Evolutionary conservation across 768 basidiomycete species (phyloP).

Genomic region (Psilocybe sp.): DNA sequence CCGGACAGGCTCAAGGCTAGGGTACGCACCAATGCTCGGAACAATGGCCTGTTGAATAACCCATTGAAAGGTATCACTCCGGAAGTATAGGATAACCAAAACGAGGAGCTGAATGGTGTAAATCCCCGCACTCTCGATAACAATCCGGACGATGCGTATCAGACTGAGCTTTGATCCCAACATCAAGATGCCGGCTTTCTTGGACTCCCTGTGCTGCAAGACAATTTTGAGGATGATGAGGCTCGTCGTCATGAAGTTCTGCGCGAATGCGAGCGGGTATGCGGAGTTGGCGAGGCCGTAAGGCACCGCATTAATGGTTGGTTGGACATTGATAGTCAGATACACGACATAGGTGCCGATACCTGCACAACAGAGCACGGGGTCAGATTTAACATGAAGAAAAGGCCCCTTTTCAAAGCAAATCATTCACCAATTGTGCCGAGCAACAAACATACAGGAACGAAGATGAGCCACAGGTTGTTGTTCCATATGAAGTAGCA

Average conservation of each 20-base stretch:
- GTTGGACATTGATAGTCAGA: slow-evolving; percentile 24
- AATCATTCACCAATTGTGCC: slow-evolving; percentile 16
- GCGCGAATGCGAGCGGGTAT: slow-evolving; percentile 23
- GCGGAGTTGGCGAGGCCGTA: slow-evolving; percentile 16
- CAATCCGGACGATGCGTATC: slow-evolving; percentile 14
- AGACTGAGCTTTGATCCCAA: slow-evolving; percentile 9
- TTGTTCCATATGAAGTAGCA: slow-evolving; percentile 27
- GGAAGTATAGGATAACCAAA: slow-evolving; percentile 18
- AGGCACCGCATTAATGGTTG: not conserved
- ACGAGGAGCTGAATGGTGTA: slow-evolving; percentile 22
- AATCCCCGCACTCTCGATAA: slow-evolving; percentile 23
- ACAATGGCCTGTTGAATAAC: slow-evolving; percentile 20
- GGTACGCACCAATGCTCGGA: slow-evolving; percentile 19
- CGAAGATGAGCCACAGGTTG: slow-evolving; percentile 15
- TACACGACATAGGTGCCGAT: slow-evolving; percentile 19
- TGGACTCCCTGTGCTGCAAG: slow-evolving; percentile 22
- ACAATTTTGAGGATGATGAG: slow-evolving; percentile 24
- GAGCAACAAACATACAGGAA: slow-evolving; percentile 21
- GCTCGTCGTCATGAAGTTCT: slow-evolving; percentile 27
- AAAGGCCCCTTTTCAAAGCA: too few relatives aligned
- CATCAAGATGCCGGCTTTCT: slow-evolving; percentile 15
- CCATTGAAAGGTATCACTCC: slow-evolving; percentile 13
- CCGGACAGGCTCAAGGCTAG: not conserved
- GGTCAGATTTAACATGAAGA: too few relatives aligned
- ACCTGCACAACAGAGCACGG: slow-evolving; percentile 5